Conservation (phyloP, 164 flowering plant genomes). For the Aristolochia californica region DNA sequence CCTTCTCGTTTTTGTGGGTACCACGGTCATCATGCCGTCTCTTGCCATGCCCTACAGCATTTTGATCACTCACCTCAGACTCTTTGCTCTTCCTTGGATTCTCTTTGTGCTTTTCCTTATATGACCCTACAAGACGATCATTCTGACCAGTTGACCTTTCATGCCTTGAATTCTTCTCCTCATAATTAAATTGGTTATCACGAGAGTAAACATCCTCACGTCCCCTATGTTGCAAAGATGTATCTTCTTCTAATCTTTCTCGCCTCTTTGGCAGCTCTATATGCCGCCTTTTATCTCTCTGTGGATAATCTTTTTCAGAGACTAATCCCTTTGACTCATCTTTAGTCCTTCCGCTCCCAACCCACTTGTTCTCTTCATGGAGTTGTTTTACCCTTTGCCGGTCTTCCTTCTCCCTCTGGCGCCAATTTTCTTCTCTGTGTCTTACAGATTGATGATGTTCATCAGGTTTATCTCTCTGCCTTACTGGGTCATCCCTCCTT, state of each 20-base stretch:
- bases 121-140: conserved; percentile 30
- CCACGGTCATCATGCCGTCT: conserved; percentile 49
- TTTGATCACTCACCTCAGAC: conserved; percentile 34
- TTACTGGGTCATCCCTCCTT: conserved; percentile 51
- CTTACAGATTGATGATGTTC: conserved; percentile 49
- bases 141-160: conserved; percentile 47
- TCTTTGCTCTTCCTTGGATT: conserved; percentile 41
- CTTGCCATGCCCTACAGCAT: conserved; percentile 24
- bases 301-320: conserved; percentile 48
- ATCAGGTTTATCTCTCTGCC: conserved; percentile 46
- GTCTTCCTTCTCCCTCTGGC: conserved; percentile 57
- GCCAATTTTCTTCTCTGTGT: conserved; percentile 61
- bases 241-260: conserved; percentile 51
- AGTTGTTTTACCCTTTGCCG: conserved; percentile 44
- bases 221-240: conserved; percentile 39
- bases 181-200: conserved; percentile 31
- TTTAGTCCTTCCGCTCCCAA: conserved; percentile 36
- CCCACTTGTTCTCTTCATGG: conserved; percentile 57
- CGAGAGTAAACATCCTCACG: conserved; percentile 57
- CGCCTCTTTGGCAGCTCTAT: conserved; percentile 50
- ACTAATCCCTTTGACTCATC: conserved; percentile 44
- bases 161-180: conserved; percentile 55
- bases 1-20: conserved; percentile 46
- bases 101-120: conserved; percentile 50
- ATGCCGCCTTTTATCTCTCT: conserved; percentile 46